Evolutionary conservation across 192 early-diverging fungal genomes (phyloP).

Genomic region (Funneliformis geosporum): DNA sequence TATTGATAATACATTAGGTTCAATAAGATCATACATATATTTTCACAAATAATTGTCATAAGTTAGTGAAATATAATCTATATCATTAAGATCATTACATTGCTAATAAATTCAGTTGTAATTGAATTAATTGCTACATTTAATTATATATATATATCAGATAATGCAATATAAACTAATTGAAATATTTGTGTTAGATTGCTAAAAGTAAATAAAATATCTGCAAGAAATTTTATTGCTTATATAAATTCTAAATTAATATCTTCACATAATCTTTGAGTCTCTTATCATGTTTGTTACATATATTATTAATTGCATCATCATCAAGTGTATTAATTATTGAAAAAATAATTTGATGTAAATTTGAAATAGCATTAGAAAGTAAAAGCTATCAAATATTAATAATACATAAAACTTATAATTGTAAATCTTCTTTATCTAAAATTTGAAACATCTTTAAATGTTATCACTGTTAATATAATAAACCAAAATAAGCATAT

Average conservation of each 20-base stretch:
- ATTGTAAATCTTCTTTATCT: constrained; percentile 10
- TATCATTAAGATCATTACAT: background rate
- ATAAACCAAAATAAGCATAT: constrained; percentile 3
- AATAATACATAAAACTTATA: background rate
- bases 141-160: constrained; percentile 4
- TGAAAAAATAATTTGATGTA: constrained; percentile 22
- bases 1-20: background rate
- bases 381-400: background rate
- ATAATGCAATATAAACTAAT: constrained; percentile 14
- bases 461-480: background rate
- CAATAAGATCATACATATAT: background rate
- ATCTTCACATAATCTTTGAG: background rate
- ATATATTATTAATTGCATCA: background rate
- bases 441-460: background rate
- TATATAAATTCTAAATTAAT: constrained; percentile 11
- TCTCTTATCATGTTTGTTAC: background rate
- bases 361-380: constrained; percentile 11
- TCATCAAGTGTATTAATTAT: constrained; percentile 6
- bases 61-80: constrained; percentile 3
- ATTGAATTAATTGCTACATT: constrained; percentile 21
- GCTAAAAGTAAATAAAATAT: background rate
- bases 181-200: constrained; percentile 1
- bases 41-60: background rate
- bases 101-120: constrained; percentile 2
- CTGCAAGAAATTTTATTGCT: constrained; percentile 11